Evolutionary conservation across 192 early-diverging fungal species (phyloP).

Genomic region (Phlyctochytrium arcticum): DNA sequence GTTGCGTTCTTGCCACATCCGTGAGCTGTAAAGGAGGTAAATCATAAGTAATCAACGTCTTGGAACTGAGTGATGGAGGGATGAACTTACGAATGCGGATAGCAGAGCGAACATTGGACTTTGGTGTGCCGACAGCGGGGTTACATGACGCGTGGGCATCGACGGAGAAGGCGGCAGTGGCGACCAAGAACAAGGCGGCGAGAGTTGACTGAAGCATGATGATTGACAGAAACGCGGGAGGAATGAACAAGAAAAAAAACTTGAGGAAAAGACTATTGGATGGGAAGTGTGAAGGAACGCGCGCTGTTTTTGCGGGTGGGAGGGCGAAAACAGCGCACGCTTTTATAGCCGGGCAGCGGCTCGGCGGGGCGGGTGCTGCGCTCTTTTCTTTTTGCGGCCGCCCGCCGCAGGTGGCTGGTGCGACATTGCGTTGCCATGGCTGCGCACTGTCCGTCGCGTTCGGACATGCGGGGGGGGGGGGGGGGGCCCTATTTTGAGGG

Average conservation of each 20-base stretch:
- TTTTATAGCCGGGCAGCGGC: too few relatives aligned
- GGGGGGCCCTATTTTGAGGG: too few relatives aligned
- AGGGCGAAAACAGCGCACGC: not conserved
- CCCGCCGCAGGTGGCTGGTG: too few relatives aligned
- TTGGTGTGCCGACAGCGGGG: conserved; percentile 7
- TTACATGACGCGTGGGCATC: conserved; percentile 9
- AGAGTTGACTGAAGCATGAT: not conserved
- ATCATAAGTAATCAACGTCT: not conserved
- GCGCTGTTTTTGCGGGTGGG: not conserved
- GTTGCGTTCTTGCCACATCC: conserved; percentile 29
- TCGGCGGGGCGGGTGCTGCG: too few relatives aligned
- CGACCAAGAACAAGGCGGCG: conserved; percentile 1
- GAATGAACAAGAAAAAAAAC: not conserved
- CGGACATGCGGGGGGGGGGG: too few relatives aligned
- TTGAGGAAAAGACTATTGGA: too few relatives aligned
- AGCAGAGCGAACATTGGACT: not conserved
- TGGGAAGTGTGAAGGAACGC: not conserved
- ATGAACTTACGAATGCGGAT: conserved; percentile 26
- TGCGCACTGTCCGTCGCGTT: too few relatives aligned
- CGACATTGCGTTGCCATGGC: too few relatives aligned
- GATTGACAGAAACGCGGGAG: too few relatives aligned
- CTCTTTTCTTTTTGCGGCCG: too few relatives aligned
- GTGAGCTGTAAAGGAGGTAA: conserved; percentile 19
- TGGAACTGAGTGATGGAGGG: not conserved
- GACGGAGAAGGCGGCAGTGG: conserved; percentile 2